These are phyloP conservation scores for Aegilops speltoides DNA, from an alignment of 176 grass and related monocot species.

Conservation along the genomic window DNA sequence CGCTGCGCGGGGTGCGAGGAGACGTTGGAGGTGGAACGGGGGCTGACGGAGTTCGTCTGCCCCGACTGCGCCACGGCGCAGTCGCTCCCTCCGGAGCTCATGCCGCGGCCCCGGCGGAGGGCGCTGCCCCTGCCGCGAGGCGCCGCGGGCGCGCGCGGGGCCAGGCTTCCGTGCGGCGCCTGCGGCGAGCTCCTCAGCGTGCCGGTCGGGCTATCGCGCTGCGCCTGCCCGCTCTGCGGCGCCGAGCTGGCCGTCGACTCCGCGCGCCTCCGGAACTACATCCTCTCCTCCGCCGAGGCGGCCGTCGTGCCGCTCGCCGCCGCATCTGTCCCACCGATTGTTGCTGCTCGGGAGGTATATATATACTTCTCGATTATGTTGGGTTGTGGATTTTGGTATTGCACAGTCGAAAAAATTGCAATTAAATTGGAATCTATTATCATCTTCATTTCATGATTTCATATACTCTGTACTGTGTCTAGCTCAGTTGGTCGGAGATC, in stretches of 20 bases:
- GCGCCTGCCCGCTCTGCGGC: conserved; percentile 18
- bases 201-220: conserved; percentile 23
- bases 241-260: conserved; percentile 32
- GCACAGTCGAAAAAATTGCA: not conserved
- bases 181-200: conserved; percentile 32
- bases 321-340: not conserved
- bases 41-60: conserved; percentile 37
- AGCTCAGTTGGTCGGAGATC: not conserved
- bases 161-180: not conserved
- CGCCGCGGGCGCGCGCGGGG: not conserved
- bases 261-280: conserved; percentile 16
- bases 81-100: conserved; percentile 53
- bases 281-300: not conserved
- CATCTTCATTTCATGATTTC: not conserved
- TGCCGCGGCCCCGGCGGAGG: conserved; percentile 33
- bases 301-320: not conserved
- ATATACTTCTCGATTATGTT: not conserved
- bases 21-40: conserved; percentile 38
- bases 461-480: not conserved
- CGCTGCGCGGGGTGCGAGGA: conserved; percentile 35
- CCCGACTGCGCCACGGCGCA: conserved; percentile 51
- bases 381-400: not conserved
- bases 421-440: not conserved
- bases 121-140: conserved; percentile 24
- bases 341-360: not conserved